Evolutionary conservation across 1,284 basidiomycete genomes (phyloP).

Genomic region (Ceratobasidium sp.): DNA sequence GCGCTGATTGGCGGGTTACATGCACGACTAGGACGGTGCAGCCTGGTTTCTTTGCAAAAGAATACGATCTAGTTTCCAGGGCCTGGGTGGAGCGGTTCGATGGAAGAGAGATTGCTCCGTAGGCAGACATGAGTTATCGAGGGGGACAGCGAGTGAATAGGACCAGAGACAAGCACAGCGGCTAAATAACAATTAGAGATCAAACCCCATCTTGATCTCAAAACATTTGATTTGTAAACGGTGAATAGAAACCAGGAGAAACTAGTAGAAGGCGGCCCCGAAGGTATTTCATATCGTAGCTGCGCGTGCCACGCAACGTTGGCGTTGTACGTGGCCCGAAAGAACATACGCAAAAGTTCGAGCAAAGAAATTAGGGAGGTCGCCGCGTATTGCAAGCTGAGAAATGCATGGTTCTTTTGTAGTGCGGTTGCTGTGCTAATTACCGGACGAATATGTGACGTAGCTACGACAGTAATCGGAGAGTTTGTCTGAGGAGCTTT

Average conservation of each 20-base stretch:
- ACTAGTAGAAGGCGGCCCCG: too few species aligned
- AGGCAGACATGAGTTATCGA: constrained; percentile 26
- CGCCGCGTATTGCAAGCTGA: not conserved
- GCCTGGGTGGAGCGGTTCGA: constrained; percentile 7
- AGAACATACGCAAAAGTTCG: too few species aligned
- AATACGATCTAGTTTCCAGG: constrained; percentile 3
- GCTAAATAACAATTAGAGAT: too few species aligned
- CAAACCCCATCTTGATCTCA: too few species aligned
- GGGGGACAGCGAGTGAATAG: too few species aligned
- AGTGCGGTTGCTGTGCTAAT: not conserved
- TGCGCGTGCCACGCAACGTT: too few species aligned
- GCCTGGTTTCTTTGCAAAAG: constrained; percentile 13
- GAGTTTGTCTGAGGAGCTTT: not conserved
- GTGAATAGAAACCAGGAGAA: too few species aligned
- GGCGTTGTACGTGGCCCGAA: too few species aligned
- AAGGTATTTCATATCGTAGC: too few species aligned
- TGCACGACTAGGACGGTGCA: constrained; percentile 67
- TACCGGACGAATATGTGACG: not conserved
- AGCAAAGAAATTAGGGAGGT: not conserved
- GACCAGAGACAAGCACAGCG: too few species aligned
- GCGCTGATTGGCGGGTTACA: constrained; percentile 64
- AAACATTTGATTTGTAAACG: too few species aligned
- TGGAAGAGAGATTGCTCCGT: constrained; percentile 13
- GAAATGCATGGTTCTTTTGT: not conserved
- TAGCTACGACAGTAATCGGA: not conserved